Evolutionary conservation across 805 yeast species (phyloP).

Genomic region (Komagataella pseudopastoris): DNA sequence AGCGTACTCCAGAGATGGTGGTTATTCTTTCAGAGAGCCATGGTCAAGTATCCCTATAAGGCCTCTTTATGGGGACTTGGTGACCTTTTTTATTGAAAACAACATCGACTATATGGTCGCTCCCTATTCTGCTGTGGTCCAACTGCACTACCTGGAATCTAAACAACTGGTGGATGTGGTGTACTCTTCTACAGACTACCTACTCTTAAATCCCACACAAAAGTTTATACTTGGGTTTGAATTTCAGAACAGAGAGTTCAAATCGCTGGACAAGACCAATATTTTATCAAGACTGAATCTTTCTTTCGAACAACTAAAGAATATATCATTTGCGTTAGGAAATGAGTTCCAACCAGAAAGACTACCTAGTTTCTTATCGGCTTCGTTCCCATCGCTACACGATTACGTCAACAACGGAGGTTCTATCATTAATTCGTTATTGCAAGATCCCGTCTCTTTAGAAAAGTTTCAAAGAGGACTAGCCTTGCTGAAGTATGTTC

Average conservation of each 20-base stretch:
- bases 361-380: slow-evolving; percentile 37
- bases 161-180: slow-evolving; percentile 53
- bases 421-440: slow-evolving; percentile 32
- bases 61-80: slow-evolving; percentile 40
- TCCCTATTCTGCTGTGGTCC: slow-evolving; percentile 73
- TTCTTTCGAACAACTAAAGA: slow-evolving; percentile 55
- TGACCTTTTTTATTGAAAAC: slow-evolving; percentile 39
- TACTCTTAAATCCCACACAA: slow-evolving; percentile 49
- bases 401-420: slow-evolving; percentile 20
- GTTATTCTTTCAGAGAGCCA: slow-evolving; percentile 38
- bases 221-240: slow-evolving; percentile 66
- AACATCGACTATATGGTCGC: slow-evolving; percentile 60
- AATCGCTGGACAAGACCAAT: slow-evolving; percentile 44
- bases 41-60: slow-evolving; percentile 35
- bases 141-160: slow-evolving; percentile 57
- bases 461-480: slow-evolving; percentile 53
- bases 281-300: slow-evolving; percentile 49
- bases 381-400: slow-evolving; percentile 15
- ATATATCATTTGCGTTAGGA: slow-evolving; percentile 68
- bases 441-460: slow-evolving; percentile 30
- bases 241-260: slow-evolving; percentile 47
- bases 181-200: slow-evolving; percentile 73
- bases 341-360: slow-evolving; percentile 59
- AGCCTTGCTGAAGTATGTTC: slow-evolving; percentile 56
- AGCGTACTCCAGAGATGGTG: slow-evolving; percentile 13